Base-by-base conservation (phyloP, 2,329 filamentous ascomycete genomes). In the Trichophyton schoenleinii region DNA sequence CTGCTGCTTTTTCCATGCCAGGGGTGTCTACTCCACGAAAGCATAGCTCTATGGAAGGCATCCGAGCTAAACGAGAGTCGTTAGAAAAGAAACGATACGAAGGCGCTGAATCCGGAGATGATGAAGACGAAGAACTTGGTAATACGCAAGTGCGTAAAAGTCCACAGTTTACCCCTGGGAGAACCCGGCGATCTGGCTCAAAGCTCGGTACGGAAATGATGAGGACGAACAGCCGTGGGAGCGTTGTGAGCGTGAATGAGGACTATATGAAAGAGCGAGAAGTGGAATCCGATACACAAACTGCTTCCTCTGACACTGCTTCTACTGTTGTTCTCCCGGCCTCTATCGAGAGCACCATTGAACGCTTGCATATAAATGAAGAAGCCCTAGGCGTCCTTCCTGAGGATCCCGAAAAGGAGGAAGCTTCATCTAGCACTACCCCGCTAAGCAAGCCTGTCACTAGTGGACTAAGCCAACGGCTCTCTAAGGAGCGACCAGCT, bases 181-280 rank as follows among this genome's bases (percentile, higher is more conserved):
- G 63, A 46, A 60, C 58, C 13, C 60, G 80, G 42, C 80, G 88
- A 25, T 87, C 88, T 11, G 88, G 87, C 60, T 96, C 91, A 0
- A 96, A 96, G 73, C 82, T 97, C 1, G 91, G 91, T 1, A 94
- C 91, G 58, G 92, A 97, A 73, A 96, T 97, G 92, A 92, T 96
- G 89, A 85, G 92, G 57, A 95, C 92, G 20, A 95, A 96, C 72
- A 96, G 90, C 70, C 87, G 92, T 68, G 92, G 95, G 57, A 96
- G 91, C 69, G 83, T 89, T 36, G 76, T 78, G 42, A 78, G 76
- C 60, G 75, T 73, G 58, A 72, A 71, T 58, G 76, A 78, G 52
- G 75, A 78, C 31, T 44, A 59, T 36, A 18, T 52, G 18, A 64
- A 55, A 46, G 67, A 68, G 31, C 68, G 69, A 3, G 68, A 70